Conservation (phyloP, 1,284 basidiomycete genomes). For the Entoloma clypeatum region DNA sequence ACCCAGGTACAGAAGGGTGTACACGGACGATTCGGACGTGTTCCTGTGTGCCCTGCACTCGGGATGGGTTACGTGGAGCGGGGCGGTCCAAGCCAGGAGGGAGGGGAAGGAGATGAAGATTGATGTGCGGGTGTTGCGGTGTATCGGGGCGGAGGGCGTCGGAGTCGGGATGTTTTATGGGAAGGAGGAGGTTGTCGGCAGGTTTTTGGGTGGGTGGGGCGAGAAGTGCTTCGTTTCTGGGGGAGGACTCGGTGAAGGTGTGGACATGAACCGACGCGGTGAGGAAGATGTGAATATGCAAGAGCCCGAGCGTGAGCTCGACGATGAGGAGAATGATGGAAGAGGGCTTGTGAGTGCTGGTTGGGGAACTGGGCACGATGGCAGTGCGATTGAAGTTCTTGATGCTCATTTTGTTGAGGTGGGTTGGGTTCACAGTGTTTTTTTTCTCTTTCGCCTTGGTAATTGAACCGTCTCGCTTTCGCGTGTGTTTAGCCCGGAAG, state of each 20-base stretch:
- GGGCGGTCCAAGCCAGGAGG: conserved; percentile 43
- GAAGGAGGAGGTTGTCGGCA: conserved; percentile 44
- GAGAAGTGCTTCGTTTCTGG: conserved; percentile 34
- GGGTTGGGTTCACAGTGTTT: too few relatives aligned
- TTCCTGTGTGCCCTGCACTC: conserved; percentile 73
- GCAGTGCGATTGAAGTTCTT: conserved; percentile 68
- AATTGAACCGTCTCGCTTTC: conserved; percentile 8
- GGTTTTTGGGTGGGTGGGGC: conserved; percentile 49
- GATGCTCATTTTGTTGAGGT: conserved; percentile 60
- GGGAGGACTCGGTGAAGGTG: conserved; percentile 14
- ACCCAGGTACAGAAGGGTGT: conserved; percentile 39
- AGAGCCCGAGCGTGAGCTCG: conserved; percentile 24
- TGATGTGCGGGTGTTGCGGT: conserved; percentile 48
- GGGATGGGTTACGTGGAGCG: conserved; percentile 60
- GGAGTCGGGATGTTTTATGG: conserved; percentile 20
- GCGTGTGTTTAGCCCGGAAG: conserved; percentile 36
- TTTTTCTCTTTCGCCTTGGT: conserved; percentile 8
- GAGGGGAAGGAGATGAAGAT: conserved; percentile 54
- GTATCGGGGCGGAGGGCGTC: conserved; percentile 34
- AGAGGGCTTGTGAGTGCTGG: conserved; percentile 58
- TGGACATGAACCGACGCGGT: conserved; percentile 14
- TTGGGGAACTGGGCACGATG: conserved; percentile 74
- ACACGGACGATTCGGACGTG: conserved; percentile 73
- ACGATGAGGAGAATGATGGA: conserved; percentile 61
- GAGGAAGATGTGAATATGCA: conserved; percentile 20